Evolutionary conservation across 1,139 yeast genomes (phyloP), one percentile per base, ranked within the genome.

Genomic region (Lodderomyces pseudojiufengensis): DNA sequence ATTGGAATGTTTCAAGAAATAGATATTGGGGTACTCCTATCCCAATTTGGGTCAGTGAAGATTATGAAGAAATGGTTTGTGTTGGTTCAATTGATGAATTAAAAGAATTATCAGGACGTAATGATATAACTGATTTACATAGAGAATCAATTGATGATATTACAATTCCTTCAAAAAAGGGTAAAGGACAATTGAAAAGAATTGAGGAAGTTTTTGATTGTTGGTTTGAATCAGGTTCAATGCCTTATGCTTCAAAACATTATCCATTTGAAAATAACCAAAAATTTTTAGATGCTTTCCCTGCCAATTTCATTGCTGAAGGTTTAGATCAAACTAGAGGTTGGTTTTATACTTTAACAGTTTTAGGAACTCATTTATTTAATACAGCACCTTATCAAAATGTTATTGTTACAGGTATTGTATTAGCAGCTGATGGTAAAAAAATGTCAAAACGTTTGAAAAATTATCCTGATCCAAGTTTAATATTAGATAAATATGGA

Each of bases 21-120:
- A 80, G 99, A 65, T 92, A 92, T 66, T 92, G 99, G 99, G 99
- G 99, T 70, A 92, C 97, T 29, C 99, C 99, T 44, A 82, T 92
- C 51, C 99, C 99, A 43, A 68, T 92, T 54, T 92, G 99, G 99
- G 96, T 80, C 33, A 80, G 92, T 50, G 97, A 90, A 12, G 99
- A 92, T 61, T 80, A 73, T 50, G 84, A 85, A 63, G 99, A 92
- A 69, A 67, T 92, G 47, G 92, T 92, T 28, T 92, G 97, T 72
- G 69, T 94, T 50, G 95, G 97, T 31, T 87, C 97, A 31, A 75
- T 92, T 51, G 82, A 78, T 42, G 96, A 92, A 68, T 78, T 92
- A 57, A 78, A 76, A 63, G 70, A 85, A 56, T 76, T 92, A 46
- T 80, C 95, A 32, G 98, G 97, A 36, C 80, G 78, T 45, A 62